phyloP scores from a whole-genome alignment of 352 stramenopile species.

The Phytophthora pini region DNA sequence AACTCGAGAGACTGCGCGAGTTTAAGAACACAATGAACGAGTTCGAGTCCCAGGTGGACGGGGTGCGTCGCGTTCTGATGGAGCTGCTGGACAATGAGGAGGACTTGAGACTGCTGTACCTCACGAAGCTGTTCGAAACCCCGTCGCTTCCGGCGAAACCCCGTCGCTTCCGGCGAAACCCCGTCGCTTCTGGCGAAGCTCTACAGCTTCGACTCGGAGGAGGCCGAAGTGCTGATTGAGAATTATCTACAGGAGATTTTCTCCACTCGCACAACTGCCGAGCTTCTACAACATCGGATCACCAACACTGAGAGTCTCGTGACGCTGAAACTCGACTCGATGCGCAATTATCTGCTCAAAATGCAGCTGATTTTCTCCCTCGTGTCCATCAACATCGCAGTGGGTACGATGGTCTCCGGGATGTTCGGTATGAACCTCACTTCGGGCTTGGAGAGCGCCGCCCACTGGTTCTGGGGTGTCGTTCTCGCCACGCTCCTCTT shows the following conservation, averaged over 20 bases:
- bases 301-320: conserved; percentile 71
- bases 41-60: conserved; percentile 63
- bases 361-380: conserved; percentile 42
- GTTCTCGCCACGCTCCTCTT: conserved; percentile 39
- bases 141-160: conserved; percentile 47
- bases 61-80: conserved; percentile 59
- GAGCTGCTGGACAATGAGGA: conserved; percentile 68
- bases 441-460: conserved; percentile 30
- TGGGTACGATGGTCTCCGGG: conserved; percentile 38
- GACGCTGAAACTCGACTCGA: conserved; percentile 72
- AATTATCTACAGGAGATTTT: conserved; percentile 80
- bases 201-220: conserved; percentile 68
- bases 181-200: conserved; percentile 48
- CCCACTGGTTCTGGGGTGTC: conserved; percentile 41
- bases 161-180: too few relatives aligned
- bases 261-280: conserved; percentile 65
- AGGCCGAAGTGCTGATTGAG: conserved; percentile 62
- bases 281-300: conserved; percentile 69
- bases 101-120: conserved; percentile 55
- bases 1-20: conserved; percentile 56
- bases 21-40: conserved; percentile 73
- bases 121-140: conserved; percentile 61
- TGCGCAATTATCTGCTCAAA: conserved; percentile 65
- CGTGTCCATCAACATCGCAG: conserved; percentile 39
- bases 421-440: conserved; percentile 46